phyloP scores from a whole-genome alignment of 805 yeast genomes.

The Candida xiaguanensis region DNA sequence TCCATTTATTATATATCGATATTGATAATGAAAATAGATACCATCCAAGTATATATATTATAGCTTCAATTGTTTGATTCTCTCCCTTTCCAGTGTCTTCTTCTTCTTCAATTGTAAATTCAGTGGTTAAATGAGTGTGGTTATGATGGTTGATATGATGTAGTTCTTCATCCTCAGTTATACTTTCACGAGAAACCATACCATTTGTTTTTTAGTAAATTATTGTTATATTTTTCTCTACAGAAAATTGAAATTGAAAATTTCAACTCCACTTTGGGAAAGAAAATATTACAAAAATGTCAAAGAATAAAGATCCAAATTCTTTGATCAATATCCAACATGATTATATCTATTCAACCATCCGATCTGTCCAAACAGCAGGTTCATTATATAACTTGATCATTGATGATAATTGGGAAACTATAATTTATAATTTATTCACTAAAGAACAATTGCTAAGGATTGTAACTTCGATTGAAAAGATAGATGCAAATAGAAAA shows the following conservation, averaged over 20 bases:
- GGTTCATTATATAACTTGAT: conserved; percentile 41
- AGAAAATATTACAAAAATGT: background rate
- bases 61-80: conserved; percentile 16
- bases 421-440: conserved; percentile 45
- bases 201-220: background rate
- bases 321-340: conserved; percentile 28
- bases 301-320: conserved; percentile 18
- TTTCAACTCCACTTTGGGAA: background rate
- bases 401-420: conserved; percentile 54
- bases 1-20: conserved; percentile 91
- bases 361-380: conserved; percentile 26
- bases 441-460: conserved; percentile 46
- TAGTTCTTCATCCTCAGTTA: background rate
- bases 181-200: background rate
- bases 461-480: conserved; percentile 60
- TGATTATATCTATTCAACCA: conserved; percentile 26
- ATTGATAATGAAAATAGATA: conserved; percentile 65
- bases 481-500: conserved; percentile 57
- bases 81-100: background rate
- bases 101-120: background rate
- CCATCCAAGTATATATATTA: conserved; percentile 54
- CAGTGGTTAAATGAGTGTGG: background rate
- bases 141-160: background rate
- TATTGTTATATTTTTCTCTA: background rate
- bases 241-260: background rate